These are phyloP conservation scores for Lentinula boryana DNA, from an alignment of 768 basidiomycete species.

Conservation along the genomic window DNA sequence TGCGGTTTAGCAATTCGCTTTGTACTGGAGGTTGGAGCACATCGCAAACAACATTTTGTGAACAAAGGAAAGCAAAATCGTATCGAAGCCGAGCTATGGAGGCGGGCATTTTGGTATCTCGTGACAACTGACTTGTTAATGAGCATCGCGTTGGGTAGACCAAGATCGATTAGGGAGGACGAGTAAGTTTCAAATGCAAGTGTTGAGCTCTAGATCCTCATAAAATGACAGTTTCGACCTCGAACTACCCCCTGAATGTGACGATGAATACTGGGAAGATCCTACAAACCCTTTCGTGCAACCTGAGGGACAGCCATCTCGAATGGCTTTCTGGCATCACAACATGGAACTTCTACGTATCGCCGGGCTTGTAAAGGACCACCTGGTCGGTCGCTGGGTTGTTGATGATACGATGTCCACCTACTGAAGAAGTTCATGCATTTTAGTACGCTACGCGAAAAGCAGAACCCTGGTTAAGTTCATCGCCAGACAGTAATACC, in stretches of 20 bases:
- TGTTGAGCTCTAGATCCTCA: not conserved
- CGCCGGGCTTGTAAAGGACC: not conserved
- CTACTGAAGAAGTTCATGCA: not conserved
- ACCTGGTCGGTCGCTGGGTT: not conserved
- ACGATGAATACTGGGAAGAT: conserved; percentile 33
- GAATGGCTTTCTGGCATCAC: not conserved
- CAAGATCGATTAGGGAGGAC: conserved; percentile 34
- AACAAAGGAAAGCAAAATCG: not conserved
- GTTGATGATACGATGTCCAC: not conserved
- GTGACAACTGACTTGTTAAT: not conserved
- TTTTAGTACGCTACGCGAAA: not conserved
- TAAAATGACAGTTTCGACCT: conserved; percentile 27
- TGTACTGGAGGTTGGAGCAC: conserved; percentile 39
- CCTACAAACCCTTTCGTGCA: conserved; percentile 1
- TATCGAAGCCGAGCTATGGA: conserved; percentile 6
- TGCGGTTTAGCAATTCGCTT: conserved; percentile 32
- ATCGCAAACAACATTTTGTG: conserved; percentile 23
- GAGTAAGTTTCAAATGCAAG: conserved; percentile 20
- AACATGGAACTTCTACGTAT: not conserved
- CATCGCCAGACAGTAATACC: not conserved
- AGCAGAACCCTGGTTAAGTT: not conserved
- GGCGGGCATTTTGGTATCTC: conserved; percentile 10
- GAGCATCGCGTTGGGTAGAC: conserved; percentile 37
- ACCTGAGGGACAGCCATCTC: conserved; percentile 3
- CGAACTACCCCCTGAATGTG: conserved; percentile 45